phyloP scores from a whole-genome alignment of 306 rosid species.

The peach (Prunus persica) region DNA sequence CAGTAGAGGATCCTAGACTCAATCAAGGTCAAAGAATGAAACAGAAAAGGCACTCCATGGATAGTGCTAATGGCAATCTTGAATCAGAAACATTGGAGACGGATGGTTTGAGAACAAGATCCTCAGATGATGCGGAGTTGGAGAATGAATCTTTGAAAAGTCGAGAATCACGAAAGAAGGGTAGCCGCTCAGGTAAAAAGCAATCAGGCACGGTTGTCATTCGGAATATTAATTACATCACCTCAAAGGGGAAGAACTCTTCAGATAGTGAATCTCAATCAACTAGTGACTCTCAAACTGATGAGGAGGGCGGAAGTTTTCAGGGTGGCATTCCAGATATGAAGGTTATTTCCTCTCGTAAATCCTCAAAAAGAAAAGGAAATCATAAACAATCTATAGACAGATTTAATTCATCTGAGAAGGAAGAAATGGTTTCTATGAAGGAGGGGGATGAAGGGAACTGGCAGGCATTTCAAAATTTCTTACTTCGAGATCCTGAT shows the following conservation, averaged over 20 bases:
- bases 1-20: constrained; percentile 60
- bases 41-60: constrained; percentile 80
- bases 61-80: constrained; percentile 51
- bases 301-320: constrained; percentile 51
- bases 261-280: constrained; percentile 68
- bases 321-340: constrained; percentile 22
- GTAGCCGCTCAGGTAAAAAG: constrained; percentile 55
- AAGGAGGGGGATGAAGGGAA: constrained; percentile 65
- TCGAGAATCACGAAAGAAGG: constrained; percentile 53
- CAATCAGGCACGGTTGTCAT: constrained; percentile 83
- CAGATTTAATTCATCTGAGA: constrained; percentile 39
- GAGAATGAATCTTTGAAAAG: constrained; percentile 54
- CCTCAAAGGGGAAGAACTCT: constrained; percentile 57
- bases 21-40: constrained; percentile 50
- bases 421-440: constrained; percentile 43
- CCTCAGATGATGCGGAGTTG: constrained; percentile 50
- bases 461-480: constrained; percentile 91
- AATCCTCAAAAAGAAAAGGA: constrained; percentile 55
- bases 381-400: constrained; percentile 37
- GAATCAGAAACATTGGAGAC: constrained; percentile 58
- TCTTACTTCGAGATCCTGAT: constrained; percentile 85
- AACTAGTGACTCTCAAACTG: constrained; percentile 58
- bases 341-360: constrained; percentile 33
- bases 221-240: constrained; percentile 85
- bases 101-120: constrained; percentile 52